A percentile compares a stretch with the other conserved stretches of the same genome.
Evolutionary conservation across 2,329 filamentous ascomycete genomes (phyloP).

Genomic region (Fusarium avenaceum): DNA sequence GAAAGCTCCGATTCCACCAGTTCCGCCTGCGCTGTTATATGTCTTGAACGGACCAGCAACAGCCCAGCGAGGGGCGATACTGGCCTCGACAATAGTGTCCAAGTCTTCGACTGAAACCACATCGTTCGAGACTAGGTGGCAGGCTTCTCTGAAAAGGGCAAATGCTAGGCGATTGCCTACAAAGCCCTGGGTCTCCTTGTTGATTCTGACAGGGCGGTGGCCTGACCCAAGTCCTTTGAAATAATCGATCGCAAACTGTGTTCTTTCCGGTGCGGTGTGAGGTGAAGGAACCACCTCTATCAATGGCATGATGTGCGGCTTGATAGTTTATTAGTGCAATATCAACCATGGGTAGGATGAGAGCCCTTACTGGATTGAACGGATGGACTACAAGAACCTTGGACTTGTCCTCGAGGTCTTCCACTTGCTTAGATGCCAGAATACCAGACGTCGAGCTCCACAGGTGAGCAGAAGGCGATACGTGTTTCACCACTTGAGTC

Average conservation of each 20-base stretch:
- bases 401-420: constrained; percentile 24
- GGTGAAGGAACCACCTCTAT: constrained; percentile 40
- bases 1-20: constrained; percentile 38
- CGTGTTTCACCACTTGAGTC: constrained; percentile 15
- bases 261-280: constrained; percentile 9
- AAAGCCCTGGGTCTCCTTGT: constrained; percentile 38
- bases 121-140: constrained; percentile 20
- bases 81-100: constrained; percentile 45
- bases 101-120: constrained; percentile 51
- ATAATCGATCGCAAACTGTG: constrained; percentile 32
- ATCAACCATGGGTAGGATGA: accelerated
- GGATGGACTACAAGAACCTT: constrained; percentile 39
- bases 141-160: constrained; percentile 35
- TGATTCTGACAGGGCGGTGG: constrained; percentile 35
- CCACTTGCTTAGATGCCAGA: constrained; percentile 29
- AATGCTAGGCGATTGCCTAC: constrained; percentile 39
- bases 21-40: constrained; percentile 42
- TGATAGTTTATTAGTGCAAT: accelerated
- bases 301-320: constrained; percentile 42
- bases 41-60: constrained; percentile 43
- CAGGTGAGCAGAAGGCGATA: constrained; percentile 3
- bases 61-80: constrained; percentile 43
- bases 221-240: constrained; percentile 30
- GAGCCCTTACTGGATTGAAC: constrained; percentile 29
- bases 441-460: constrained; percentile 43